phyloP scores from a whole-genome alignment of 2,329 filamentous ascomycete genomes.

The Botrytis tulipae region DNA sequence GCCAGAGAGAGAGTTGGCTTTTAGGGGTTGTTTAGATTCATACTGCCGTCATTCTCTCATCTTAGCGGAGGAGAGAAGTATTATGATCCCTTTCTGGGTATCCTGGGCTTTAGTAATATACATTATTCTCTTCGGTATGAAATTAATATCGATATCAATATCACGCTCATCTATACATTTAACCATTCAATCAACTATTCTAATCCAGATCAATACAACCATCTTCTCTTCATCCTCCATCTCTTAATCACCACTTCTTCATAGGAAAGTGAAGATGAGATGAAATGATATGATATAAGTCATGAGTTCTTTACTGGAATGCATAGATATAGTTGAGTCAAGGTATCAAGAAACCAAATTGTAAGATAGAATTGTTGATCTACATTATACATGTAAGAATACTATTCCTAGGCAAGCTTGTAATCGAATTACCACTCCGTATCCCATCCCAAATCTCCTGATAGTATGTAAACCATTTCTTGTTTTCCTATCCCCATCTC shows the following conservation, averaged over 20 bases:
- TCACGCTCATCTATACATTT: no score
- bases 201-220: neutral
- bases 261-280: neutral
- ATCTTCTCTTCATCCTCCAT: neutral
- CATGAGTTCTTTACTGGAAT: fast-evolving
- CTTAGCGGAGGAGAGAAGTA: no score
- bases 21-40: neutral
- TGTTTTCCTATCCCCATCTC: no score
- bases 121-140: neutral
- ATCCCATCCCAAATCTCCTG: neutral
- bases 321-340: no score
- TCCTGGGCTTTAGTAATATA: neutral
- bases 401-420: no score
- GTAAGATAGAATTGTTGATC: no score
- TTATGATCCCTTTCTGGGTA: no score
- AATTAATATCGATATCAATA: no score
- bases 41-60: neutral
- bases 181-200: neutral
- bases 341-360: no score
- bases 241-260: neutral
- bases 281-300: fast-evolving
- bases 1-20: neutral
- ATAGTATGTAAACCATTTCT: no score
- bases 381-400: no score
- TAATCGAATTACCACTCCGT: neutral